A percentile compares a stretch with the other conserved stretches of the same genome.
These are phyloP conservation scores for Cucurbita moschata DNA, from an alignment of 306 rosid species.

Conservation along the genomic window DNA sequence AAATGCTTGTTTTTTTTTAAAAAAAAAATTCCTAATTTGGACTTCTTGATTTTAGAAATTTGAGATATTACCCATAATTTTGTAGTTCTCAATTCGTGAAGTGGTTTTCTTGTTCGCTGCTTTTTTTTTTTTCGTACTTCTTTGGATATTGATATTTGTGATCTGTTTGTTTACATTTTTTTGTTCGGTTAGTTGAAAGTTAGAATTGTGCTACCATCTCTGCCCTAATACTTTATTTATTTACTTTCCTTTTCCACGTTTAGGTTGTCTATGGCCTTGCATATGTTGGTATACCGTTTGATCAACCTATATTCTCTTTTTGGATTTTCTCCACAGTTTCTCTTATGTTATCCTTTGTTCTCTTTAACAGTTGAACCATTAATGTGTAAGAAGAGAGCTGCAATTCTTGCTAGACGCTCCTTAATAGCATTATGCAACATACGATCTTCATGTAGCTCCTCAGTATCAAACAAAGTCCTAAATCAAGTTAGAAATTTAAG, in stretches of 20 bases:
- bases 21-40: neutral
- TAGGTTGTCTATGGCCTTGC: neutral
- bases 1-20: too few relatives aligned
- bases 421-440: neutral
- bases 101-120: neutral
- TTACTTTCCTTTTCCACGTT: neutral
- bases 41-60: neutral
- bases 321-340: neutral
- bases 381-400: slow-evolving; percentile 1
- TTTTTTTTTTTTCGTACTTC: neutral
- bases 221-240: neutral
- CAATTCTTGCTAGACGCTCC: slow-evolving; percentile 2
- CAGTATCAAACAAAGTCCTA: slow-evolving; percentile 1
- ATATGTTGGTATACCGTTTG: neutral
- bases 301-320: neutral
- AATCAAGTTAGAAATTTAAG: slow-evolving; percentile 20
- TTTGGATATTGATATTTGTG: neutral
- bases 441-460: neutral
- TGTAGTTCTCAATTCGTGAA: neutral
- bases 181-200: neutral
- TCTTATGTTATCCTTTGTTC: neutral
- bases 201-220: neutral
- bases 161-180: neutral
- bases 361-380: neutral
- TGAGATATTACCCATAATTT: neutral